These are phyloP conservation scores for Papiliotrema fonsecae DNA, from an alignment of 1,284 basidiomycete genomes.

Conservation along the genomic window DNA sequence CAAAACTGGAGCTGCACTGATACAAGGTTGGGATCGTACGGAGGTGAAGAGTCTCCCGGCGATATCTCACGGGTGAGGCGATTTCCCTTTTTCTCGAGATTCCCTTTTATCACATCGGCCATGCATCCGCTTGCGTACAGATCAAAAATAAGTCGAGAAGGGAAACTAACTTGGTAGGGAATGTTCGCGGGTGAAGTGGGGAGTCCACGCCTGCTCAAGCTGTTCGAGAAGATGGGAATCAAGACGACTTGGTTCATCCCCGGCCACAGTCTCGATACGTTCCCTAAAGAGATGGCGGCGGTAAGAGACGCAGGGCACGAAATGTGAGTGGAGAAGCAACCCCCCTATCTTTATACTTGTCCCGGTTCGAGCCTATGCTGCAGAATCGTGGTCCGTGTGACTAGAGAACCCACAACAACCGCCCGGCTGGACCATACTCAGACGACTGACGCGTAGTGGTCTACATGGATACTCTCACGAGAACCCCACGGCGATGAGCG, in stretches of 20 bases:
- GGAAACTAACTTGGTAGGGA: no score
- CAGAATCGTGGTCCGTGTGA: no score
- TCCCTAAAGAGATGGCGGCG: slow-evolving; percentile 46
- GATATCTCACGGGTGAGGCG: slow-evolving; percentile 46
- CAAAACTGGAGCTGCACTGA: no score
- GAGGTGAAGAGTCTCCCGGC: slow-evolving; percentile 45
- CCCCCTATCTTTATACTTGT: no score
- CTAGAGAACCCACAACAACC: no score
- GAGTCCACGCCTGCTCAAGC: slow-evolving; percentile 60
- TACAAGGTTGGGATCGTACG: slow-evolving; percentile 48
- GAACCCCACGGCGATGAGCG: slow-evolving; percentile 61
- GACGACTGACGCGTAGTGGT: no score
- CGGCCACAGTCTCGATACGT: slow-evolving; percentile 49
- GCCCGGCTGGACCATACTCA: no score
- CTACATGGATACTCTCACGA: slow-evolving; percentile 73
- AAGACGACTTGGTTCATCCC: slow-evolving; percentile 69
- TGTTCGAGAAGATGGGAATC: slow-evolving; percentile 67
- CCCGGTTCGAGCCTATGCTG: no score
- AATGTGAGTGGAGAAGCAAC: slow-evolving; percentile 38
- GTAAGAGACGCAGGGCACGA: slow-evolving; percentile 50
- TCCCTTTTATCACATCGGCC: background rate
- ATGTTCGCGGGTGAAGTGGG: slow-evolving; percentile 64
- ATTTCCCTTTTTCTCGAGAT: background rate
- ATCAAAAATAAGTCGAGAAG: no score
- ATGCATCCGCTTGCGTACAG: background rate